Evolutionary conservation across 352 stramenopile species (phyloP), one percentile per base, ranked within the genome.

Genomic region (Pilasporangium apinafurcum): DNA sequence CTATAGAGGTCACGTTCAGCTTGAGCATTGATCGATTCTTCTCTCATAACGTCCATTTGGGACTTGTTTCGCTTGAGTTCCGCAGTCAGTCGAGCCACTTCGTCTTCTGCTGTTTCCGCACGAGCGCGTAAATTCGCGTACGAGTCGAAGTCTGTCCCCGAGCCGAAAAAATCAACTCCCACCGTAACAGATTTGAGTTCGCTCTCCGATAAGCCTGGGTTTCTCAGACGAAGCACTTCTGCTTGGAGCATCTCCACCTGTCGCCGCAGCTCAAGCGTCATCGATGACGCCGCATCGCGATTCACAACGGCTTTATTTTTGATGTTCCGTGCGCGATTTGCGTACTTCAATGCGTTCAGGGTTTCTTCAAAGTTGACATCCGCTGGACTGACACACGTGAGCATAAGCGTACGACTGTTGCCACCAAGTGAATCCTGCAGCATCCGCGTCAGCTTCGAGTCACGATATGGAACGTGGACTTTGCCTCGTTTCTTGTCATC

Each of bases 371-470:
- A 88, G 46, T 97, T 95, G 25, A 88, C 80, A 28, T 95, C 84
- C 5, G 88, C 85, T 29, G 91, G 90, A 41, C 84, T 96, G 28
- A 97, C 88, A 60, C 91, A 97, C 30, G 81, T 88, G 0, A 97
- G 61, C 80, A 97, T 96, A 8, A 97, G 46, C 27, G 91, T 97
- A 24, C 86, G 69, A 48, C 80, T 96, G 53, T 97, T 97, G 16
- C 90, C 90, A 46, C 91, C 91, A 4, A 98, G 56, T 3, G 68
- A 92, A 48, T 97, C 92, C 50, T 97, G 92, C 13, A 98, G 64
- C 75, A 97, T 90, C 14, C 90, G 77, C 26, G 92, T 98, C 26
- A 98, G 68, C 62, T 97, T 97, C 5, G 85, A 97, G 60, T 98
- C 91, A 27, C 92, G 85, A 47, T 98, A 98, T 3, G 91, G 92